Percentiles rank a stretch among this genome's conserved stretches.
These are phyloP conservation scores for Coriolopsis trogii DNA, from an alignment of 1,284 basidiomycete species.

Conservation along the genomic window DNA sequence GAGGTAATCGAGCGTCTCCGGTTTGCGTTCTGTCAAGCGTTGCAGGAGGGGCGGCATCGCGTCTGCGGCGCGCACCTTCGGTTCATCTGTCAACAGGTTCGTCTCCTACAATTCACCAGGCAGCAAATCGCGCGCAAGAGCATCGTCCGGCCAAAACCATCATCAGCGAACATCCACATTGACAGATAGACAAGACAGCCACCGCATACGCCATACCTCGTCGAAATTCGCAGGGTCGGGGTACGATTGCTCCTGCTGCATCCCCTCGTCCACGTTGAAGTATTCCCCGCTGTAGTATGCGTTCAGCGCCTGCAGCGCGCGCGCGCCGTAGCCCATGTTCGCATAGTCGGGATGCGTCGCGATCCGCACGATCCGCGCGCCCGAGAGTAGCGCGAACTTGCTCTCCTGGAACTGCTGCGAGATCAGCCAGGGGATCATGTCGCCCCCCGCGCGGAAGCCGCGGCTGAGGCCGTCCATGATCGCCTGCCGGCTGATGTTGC, in stretches of 20 bases:
- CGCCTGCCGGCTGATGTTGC: constrained; percentile 85
- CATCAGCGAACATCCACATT: too few species aligned
- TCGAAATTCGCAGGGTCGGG: constrained; percentile 63
- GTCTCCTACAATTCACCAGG: constrained; percentile 35
- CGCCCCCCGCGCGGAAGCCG: constrained; percentile 86
- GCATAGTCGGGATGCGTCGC: constrained; percentile 98
- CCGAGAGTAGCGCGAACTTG: constrained; percentile 91
- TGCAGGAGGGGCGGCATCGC: constrained; percentile 95
- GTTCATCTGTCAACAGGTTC: constrained; percentile 73
- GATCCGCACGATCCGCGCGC: constrained; percentile 91
- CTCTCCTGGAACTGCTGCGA: constrained; percentile 97
- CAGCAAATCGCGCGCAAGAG: not conserved
- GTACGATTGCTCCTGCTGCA: constrained; percentile 58
- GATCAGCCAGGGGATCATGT: constrained; percentile 98
- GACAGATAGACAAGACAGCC: too few species aligned
- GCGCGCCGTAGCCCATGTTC: constrained; percentile 96
- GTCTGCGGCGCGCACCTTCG: constrained; percentile 72
- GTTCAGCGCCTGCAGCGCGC: constrained; percentile 87
- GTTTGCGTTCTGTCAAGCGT: constrained; percentile 87
- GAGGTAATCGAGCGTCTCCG: constrained; percentile 92
- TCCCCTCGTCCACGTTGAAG: constrained; percentile 83
- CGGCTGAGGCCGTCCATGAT: constrained; percentile 87
- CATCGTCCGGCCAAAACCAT: not conserved
- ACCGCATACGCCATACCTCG: too few species aligned
- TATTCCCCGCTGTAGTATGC: constrained; percentile 93